phyloP scores from a whole-genome alignment of 2,329 filamentous ascomycete genomes.

The Penicillium decumbens region DNA sequence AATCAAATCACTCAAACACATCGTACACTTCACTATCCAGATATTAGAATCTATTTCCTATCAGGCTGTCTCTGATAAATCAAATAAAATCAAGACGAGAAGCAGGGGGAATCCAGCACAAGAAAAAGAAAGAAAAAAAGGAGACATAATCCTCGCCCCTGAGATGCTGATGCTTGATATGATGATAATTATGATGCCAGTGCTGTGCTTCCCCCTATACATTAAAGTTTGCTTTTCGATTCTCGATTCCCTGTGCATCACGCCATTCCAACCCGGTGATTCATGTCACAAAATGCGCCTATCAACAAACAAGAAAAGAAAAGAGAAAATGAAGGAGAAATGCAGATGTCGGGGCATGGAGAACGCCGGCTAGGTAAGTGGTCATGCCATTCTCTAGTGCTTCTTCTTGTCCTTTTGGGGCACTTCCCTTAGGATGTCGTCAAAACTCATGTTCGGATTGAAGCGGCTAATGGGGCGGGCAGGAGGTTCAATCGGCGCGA shows the following conservation, averaged over 20 bases:
- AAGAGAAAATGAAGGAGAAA: constrained; percentile 3
- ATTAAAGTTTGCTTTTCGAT: constrained; percentile 20
- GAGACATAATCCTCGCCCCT: constrained; percentile 11
- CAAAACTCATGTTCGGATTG: constrained; percentile 49
- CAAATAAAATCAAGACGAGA: constrained; percentile 14
- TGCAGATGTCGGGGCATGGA: background rate
- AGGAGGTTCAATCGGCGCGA: constrained; percentile 40
- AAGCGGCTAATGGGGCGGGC: constrained; percentile 39
- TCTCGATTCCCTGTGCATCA: constrained; percentile 20
- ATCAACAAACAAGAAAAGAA: constrained; percentile 15
- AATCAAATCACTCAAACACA: background rate
- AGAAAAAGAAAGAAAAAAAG: constrained; percentile 11
- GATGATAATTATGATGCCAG: constrained; percentile 21
- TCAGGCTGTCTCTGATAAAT: constrained; percentile 10
- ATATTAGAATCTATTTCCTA: constrained; percentile 23
- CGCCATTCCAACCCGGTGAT: constrained; percentile 16
- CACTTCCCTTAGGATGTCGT: constrained; percentile 45
- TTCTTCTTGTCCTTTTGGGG: constrained; percentile 38
- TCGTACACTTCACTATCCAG: constrained; percentile 13
- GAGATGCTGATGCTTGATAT: constrained; percentile 22
- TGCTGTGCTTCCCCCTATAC: constrained; percentile 10
- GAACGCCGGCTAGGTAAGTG: constrained; percentile 4
- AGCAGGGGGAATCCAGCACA: constrained; percentile 18
- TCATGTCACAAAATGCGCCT: constrained; percentile 21
- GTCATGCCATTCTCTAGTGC: constrained; percentile 11